These are phyloP conservation scores for Eutrema heterophyllum DNA, from an alignment of 345 rosid species.

Conservation along the genomic window DNA sequence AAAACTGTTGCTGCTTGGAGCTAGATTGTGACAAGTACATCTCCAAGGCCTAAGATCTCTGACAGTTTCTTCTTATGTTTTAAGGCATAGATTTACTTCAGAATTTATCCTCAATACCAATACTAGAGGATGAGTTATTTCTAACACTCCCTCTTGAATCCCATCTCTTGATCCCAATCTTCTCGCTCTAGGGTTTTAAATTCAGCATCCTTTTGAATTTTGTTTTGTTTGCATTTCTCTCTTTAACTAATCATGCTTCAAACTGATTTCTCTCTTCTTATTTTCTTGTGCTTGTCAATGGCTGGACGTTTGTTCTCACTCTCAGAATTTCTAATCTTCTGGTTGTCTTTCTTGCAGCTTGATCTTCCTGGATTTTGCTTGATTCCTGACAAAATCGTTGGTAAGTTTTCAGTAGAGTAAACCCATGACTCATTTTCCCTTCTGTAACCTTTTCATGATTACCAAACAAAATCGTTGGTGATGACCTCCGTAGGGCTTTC, in stretches of 20 bases:
- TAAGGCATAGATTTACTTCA: not conserved
- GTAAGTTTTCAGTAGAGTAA: not conserved
- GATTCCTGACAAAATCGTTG: not conserved
- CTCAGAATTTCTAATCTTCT: not conserved
- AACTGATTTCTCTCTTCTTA: not conserved
- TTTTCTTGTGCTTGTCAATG: not conserved
- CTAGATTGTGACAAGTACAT: not conserved
- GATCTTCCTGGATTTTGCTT: not conserved
- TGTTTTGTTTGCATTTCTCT: not conserved
- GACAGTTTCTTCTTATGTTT: not conserved
- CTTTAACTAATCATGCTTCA: not conserved
- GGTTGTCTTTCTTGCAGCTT: not conserved
- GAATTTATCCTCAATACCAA: not conserved
- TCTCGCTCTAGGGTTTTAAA: not conserved
- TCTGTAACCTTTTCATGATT: no score
- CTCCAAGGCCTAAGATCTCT: not conserved
- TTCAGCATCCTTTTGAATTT: not conserved
- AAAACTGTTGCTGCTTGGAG: not conserved
- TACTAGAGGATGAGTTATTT: not conserved
- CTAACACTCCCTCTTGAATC: not conserved
- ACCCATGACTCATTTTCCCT: not conserved
- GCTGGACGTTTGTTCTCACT: not conserved
- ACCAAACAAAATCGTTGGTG: no score
- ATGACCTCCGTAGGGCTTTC: no score
- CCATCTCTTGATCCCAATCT: not conserved